Percentiles rank a stretch among this genome's conserved stretches.
Evolutionary conservation across 768 basidiomycete genomes (phyloP).

Genomic region (Amanita jacksonii): DNA sequence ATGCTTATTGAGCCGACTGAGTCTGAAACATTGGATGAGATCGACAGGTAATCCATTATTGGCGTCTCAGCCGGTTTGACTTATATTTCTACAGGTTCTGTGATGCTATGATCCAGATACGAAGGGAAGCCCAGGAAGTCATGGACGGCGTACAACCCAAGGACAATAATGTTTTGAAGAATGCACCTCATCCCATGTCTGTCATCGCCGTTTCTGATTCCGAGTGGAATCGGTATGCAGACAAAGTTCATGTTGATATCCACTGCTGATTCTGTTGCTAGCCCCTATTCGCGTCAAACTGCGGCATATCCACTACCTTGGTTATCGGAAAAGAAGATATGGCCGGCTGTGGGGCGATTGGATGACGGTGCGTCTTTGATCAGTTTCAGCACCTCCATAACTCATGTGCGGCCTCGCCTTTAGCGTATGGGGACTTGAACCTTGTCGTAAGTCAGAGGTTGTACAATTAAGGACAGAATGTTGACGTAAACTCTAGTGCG

Average conservation of each 20-base stretch:
- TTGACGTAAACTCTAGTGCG: conserved; percentile 44
- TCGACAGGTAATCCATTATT: conserved; percentile 54
- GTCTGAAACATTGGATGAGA: conserved; percentile 87
- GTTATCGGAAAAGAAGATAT: conserved; percentile 87
- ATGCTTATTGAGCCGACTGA: conserved; percentile 99
- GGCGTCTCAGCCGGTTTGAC: neutral
- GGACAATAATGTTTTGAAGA: conserved; percentile 87
- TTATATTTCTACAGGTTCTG: conserved; percentile 57
- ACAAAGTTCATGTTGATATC: neutral
- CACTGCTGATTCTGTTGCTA: conserved; percentile 18
- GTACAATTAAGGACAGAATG: conserved; percentile 10
- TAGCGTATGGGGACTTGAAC: conserved; percentile 90
- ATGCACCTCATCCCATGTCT: conserved; percentile 87
- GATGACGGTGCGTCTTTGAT: conserved; percentile 91
- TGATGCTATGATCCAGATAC: conserved; percentile 97
- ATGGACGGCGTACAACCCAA: conserved; percentile 79
- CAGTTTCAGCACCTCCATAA: too few species aligned
- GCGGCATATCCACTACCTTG: conserved; percentile 88
- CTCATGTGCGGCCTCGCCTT: too few species aligned
- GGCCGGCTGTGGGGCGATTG: conserved; percentile 87
- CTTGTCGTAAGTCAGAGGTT: conserved; percentile 53
- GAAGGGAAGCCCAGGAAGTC: conserved; percentile 84
- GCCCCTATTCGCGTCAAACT: conserved; percentile 82
- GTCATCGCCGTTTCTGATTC: conserved; percentile 61
- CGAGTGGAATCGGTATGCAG: conserved; percentile 76